These are phyloP conservation scores for Porcisia hertigi DNA, from an alignment of 208 protist genomes.

Conservation along the genomic window DNA sequence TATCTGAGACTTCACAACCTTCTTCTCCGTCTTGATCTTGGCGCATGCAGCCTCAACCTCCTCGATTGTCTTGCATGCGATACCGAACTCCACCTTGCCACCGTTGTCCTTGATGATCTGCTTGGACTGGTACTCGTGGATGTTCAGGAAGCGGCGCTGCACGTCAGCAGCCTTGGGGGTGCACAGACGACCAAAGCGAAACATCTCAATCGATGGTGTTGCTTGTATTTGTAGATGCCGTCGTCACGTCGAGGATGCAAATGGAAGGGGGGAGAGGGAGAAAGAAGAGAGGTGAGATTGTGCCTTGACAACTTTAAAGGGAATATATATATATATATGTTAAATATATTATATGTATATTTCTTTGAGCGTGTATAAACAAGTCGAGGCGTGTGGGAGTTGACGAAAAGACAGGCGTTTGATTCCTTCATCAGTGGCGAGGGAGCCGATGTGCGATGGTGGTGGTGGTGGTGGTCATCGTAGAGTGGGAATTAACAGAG, in stretches of 20 bases:
- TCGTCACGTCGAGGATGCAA: neutral
- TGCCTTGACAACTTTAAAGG: too few relatives aligned
- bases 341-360: too few relatives aligned
- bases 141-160: slow-evolving; percentile 91
- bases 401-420: neutral
- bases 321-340: too few relatives aligned
- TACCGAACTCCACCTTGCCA: slow-evolving; percentile 91
- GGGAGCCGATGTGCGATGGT: neutral
- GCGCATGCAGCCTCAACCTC: slow-evolving; percentile 88
- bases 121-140: slow-evolving; percentile 94
- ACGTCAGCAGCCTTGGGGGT: slow-evolving; percentile 48
- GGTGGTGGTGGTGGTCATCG: neutral
- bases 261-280: neutral
- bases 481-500: neutral
- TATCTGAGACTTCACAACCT: slow-evolving; percentile 99
- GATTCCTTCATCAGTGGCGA: slow-evolving; percentile 3
- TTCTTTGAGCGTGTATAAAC: neutral
- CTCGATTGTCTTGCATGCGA: slow-evolving; percentile 81
- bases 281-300: neutral
- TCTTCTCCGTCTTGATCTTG: slow-evolving; percentile 91
- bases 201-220: slow-evolving; percentile 40
- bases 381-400: neutral
- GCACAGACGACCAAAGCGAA: slow-evolving; percentile 73
- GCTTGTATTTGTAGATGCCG: neutral
- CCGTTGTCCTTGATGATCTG: slow-evolving; percentile 88